Conservation (phyloP, 768 basidiomycete genomes). For the Termitomyces titanicus region DNA sequence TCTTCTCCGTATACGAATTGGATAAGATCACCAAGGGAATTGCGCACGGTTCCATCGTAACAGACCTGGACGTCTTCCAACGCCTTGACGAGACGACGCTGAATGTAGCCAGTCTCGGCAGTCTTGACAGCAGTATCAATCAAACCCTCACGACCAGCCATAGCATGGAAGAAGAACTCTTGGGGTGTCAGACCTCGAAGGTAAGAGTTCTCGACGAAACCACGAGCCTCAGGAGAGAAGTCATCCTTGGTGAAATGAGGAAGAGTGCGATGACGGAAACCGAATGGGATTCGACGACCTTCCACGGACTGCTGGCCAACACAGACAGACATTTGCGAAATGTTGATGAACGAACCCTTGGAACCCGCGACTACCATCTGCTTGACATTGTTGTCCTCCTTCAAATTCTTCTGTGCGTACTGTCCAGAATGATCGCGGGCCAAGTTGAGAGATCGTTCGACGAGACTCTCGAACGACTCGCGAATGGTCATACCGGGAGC, state of each 20-base stretch:
- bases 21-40: conserved; percentile 93
- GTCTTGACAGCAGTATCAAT: conserved; percentile 99
- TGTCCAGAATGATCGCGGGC: conserved; percentile 96
- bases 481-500: conserved; percentile 98
- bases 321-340: conserved; percentile 99
- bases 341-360: conserved; percentile 99
- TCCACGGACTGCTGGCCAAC: conserved; percentile 99
- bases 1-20: conserved; percentile 99
- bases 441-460: conserved; percentile 87
- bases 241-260: conserved; percentile 99
- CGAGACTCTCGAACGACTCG: conserved; percentile 93
- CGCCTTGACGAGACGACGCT: conserved; percentile 96
- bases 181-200: conserved; percentile 94
- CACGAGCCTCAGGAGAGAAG: conserved; percentile 95
- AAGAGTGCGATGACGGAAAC: conserved; percentile 93
- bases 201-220: conserved; percentile 99
- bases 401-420: conserved; percentile 94
- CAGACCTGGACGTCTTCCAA: conserved; percentile 96
- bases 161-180: conserved; percentile 99
- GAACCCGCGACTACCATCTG: conserved; percentile 99
- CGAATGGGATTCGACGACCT: conserved; percentile 97
- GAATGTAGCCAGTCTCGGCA: conserved; percentile 98
- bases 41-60: conserved; percentile 97
- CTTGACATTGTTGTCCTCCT: conserved; percentile 99
- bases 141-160: conserved; percentile 98